phyloP scores from a whole-genome alignment of 352 stramenopile genomes.

The Pythium angustatum region DNA sequence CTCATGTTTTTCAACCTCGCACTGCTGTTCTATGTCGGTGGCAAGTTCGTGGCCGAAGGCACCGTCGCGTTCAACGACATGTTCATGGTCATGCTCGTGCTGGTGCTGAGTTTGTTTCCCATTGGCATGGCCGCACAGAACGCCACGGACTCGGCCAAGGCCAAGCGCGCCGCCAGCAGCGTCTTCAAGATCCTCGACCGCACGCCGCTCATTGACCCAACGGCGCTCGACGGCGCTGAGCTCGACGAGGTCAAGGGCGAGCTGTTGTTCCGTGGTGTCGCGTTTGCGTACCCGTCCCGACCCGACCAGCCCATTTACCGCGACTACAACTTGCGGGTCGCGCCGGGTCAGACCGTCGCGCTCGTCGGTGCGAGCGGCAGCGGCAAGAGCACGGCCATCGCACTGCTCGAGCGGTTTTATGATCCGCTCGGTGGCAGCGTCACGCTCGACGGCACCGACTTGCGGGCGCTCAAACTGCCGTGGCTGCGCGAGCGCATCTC shows the following conservation, averaged over 20 bases:
- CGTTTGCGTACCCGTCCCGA: slow-evolving; percentile 58
- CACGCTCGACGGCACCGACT: slow-evolving; percentile 54
- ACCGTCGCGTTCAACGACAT: slow-evolving; percentile 44
- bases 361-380: slow-evolving; percentile 79
- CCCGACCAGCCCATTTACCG: slow-evolving; percentile 63
- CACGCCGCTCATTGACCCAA: slow-evolving; percentile 37
- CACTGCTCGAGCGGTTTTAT: slow-evolving; percentile 73
- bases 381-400: slow-evolving; percentile 78
- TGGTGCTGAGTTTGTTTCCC: slow-evolving; percentile 40
- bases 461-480: slow-evolving; percentile 47
- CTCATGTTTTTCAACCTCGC: slow-evolving; percentile 53
- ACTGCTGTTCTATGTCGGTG: slow-evolving; percentile 68
- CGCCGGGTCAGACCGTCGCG: slow-evolving; percentile 63
- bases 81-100: slow-evolving; percentile 44
- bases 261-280: no score
- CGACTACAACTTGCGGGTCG: slow-evolving; percentile 61
- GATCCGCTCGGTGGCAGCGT: slow-evolving; percentile 46
- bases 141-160: slow-evolving; percentile 37
- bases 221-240: slow-evolving; percentile 18
- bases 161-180: slow-evolving; percentile 30
- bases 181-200: slow-evolving; percentile 58
- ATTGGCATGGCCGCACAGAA: slow-evolving; percentile 37
- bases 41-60: slow-evolving; percentile 38
- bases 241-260: slow-evolving; percentile 42
- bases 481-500: slow-evolving; percentile 40